phyloP scores from a whole-genome alignment of 176 grass and related monocot species.

The Secale cereale region DNA sequence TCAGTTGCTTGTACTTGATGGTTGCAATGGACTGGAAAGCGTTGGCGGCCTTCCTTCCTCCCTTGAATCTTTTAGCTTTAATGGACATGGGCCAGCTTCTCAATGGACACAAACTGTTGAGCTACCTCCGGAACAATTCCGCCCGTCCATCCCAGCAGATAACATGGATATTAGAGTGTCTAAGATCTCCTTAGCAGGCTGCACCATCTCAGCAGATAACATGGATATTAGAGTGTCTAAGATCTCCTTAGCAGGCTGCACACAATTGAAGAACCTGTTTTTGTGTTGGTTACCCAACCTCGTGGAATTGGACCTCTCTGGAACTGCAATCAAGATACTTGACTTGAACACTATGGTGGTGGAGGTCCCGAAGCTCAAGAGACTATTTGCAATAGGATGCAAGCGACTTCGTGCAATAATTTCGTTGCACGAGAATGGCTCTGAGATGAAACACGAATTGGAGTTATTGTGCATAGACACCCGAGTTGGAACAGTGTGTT shows the following conservation, averaged over 20 bases:
- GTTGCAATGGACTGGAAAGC: neutral
- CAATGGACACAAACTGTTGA: neutral
- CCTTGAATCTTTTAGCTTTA: neutral
- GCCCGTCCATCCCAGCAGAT: neutral
- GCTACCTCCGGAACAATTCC: neutral
- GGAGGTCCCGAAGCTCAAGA: neutral
- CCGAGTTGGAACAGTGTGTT: neutral
- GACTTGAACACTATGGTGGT: neutral
- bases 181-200: neutral
- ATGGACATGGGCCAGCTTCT: neutral
- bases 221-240: neutral
- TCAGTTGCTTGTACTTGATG: neutral
- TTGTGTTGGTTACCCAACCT: neutral
- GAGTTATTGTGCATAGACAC: slow-evolving; percentile 9
- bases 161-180: neutral
- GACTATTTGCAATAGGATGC: neutral
- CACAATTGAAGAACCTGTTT: neutral
- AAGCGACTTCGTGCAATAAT: neutral
- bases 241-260: slow-evolving; percentile 12
- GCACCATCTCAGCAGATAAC: neutral
- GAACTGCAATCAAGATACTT: slow-evolving; percentile 9
- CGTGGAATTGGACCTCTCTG: slow-evolving; percentile 1
- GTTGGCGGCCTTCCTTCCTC: neutral
- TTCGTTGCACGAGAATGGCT: neutral
- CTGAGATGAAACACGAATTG: neutral